Percentiles rank a stretch among this genome's conserved stretches.
phyloP scores from a whole-genome alignment of 208 protist genomes.

The Polymyxa betae region DNA sequence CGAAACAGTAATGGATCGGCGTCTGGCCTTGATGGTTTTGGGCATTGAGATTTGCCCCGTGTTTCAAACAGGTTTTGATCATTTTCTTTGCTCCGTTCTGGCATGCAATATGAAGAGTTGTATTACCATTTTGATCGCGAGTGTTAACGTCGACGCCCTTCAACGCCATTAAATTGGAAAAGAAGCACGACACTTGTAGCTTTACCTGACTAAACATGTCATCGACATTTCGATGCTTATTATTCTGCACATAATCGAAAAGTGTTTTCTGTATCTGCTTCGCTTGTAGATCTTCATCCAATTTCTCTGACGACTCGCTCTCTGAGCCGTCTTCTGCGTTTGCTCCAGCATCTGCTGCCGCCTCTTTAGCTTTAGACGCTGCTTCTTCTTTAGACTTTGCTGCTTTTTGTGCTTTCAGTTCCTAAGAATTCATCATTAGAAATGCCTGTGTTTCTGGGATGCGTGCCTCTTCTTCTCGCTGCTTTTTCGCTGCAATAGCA shows the following conservation, averaged over 20 bases:
- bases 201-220: constrained; percentile 6
- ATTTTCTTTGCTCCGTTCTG: constrained; percentile 57
- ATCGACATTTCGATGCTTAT: constrained; percentile 45
- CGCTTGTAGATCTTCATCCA: background rate
- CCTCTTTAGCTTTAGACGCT: background rate
- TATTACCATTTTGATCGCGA: constrained; percentile 50
- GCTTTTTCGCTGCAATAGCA: background rate
- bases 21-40: constrained; percentile 54
- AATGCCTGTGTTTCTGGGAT: too few species aligned
- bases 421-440: too few species aligned
- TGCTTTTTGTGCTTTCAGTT: constrained; percentile 11
- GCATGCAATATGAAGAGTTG: constrained; percentile 49
- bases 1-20: constrained; percentile 49
- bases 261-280: background rate
- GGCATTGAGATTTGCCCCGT: constrained; percentile 12
- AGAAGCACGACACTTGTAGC: background rate
- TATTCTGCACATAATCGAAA: constrained; percentile 44
- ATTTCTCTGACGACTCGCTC: background rate
- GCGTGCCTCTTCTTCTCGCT: background rate
- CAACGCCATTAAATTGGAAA: background rate
- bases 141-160: constrained; percentile 30
- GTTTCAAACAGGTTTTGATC: constrained; percentile 47
- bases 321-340: background rate
- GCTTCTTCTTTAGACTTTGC: constrained; percentile 19
- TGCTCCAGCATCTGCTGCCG: background rate